These are phyloP conservation scores for Phytophthora cactorum DNA, from an alignment of 352 stramenopile genomes.

Conservation along the genomic window DNA sequence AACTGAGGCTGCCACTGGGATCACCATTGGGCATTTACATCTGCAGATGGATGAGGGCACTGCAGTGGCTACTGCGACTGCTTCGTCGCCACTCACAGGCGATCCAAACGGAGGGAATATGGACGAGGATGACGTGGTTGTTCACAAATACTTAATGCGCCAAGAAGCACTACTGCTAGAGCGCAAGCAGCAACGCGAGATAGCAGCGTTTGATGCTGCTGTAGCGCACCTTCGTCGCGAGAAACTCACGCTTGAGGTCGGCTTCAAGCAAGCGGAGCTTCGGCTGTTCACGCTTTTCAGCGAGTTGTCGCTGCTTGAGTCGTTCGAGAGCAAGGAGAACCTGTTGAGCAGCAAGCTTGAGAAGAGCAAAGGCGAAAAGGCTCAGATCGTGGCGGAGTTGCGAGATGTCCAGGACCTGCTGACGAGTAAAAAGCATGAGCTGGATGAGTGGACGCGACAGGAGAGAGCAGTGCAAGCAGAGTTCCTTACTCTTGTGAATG, in stretches of 20 bases:
- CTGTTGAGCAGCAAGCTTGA: constrained; percentile 88
- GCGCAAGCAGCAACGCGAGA: constrained; percentile 65
- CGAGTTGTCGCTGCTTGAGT: constrained; percentile 89
- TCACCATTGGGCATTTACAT: constrained; percentile 37
- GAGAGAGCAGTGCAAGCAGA: constrained; percentile 73
- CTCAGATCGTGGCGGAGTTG: constrained; percentile 81
- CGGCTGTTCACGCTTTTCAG: constrained; percentile 86
- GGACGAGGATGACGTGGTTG: constrained; percentile 53
- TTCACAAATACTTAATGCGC: constrained; percentile 60
- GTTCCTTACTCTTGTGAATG: constrained; percentile 75
- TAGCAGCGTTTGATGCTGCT: constrained; percentile 86
- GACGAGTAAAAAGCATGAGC: constrained; percentile 74
- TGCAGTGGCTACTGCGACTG: constrained; percentile 4
- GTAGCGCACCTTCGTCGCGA: constrained; percentile 91
- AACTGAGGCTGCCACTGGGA: background rate
- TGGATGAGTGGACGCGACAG: constrained; percentile 77
- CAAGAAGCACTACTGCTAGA: constrained; percentile 77
- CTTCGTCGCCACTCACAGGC: background rate
- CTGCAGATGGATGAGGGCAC: constrained; percentile 24
- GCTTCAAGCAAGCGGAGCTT: constrained; percentile 91
- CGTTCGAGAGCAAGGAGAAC: constrained; percentile 92
- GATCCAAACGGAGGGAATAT: constrained; percentile 27
- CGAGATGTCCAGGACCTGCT: constrained; percentile 81
- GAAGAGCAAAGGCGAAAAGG: constrained; percentile 86
- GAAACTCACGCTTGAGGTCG: constrained; percentile 83